Evolutionary conservation across 805 yeast genomes (phyloP), one percentile per base, ranked within the genome.

Genomic region (Grigorovia yakushimaensis): DNA sequence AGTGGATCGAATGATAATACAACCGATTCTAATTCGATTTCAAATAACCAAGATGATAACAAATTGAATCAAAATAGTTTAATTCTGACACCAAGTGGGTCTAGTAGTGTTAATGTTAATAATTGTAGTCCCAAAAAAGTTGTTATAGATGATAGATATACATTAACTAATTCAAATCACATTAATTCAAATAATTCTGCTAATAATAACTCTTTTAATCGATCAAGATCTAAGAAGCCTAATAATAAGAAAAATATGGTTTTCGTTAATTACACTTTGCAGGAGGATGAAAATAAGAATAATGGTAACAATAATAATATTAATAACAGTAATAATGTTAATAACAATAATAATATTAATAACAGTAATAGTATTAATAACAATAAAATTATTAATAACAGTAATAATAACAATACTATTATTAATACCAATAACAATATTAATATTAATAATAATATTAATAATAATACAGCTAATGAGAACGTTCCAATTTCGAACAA

Each of bases 231-330:
- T n/a, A 52, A 54, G 42, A 46, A 46, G 39, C 51, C 50, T 45
- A 53, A 49, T 39, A 56, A 50, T 35, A 49, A 52, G 13, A 59
- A 61, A 15, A 60, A 56, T 24, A 61, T 63, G 64, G 65, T 61
- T 5, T 63, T 63, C 47, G 67, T 63, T 8, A 63, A 63, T 49
- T 63, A 62, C 44, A 62, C 66, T 18, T 66, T 63, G 8, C 65
- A 62, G 41, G 65, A 62, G 35, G 51, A 39, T 9, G 19, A 17
- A 13, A 39, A 44, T 20, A 38, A 46, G 4, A 20, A 43, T 5
- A 44, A 40, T 23, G 27, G n/a, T 18, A 15, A 42, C 24, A 15
- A 3, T 27, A 23, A 41, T 35, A 36, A 3, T 33, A 15, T 7
- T 33, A 13, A 33, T 33, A 13, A 13, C 15, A 15, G 17, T 33